Evolutionary conservation across 139 green algal species (phyloP).

Genomic region (Auxenochlorella pyrenoidosa): DNA sequence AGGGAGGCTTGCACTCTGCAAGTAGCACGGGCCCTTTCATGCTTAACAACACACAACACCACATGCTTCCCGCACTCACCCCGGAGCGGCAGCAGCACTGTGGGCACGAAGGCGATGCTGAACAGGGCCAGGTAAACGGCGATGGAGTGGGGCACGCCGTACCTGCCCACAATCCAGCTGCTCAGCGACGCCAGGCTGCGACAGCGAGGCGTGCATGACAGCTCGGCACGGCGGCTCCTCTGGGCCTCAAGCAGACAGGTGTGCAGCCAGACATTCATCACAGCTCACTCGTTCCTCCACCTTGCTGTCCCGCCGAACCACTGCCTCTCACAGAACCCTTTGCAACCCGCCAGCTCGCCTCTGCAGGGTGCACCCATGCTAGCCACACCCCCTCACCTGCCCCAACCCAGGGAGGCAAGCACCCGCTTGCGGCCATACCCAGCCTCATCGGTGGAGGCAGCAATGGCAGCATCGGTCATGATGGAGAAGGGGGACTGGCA

Average conservation of each 20-base stretch:
- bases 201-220: too few relatives aligned
- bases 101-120: background rate
- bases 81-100: conserved; percentile 2
- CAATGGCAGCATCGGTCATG: conserved; percentile 24
- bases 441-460: background rate
- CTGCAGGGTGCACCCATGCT: too few relatives aligned
- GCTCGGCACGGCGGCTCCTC: too few relatives aligned
- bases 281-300: background rate
- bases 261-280: too few relatives aligned
- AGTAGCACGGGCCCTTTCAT: too few relatives aligned
- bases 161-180: conserved; percentile 13
- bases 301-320: too few relatives aligned
- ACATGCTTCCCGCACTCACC: background rate
- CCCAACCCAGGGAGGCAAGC: conserved; percentile 12
- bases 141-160: background rate
- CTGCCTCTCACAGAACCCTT: too few relatives aligned
- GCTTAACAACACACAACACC: too few relatives aligned
- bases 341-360: too few relatives aligned
- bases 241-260: too few relatives aligned
- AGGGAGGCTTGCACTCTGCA: too few relatives aligned
- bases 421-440: conserved; percentile 10
- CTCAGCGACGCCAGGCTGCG: conserved; percentile 7
- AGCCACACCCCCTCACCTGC: too few relatives aligned
- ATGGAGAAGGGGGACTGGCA: conserved; percentile 18
- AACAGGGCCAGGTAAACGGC: background rate